These are phyloP conservation scores for Candida tunisiensis DNA, from an alignment of 1,139 yeast genomes.

Conservation along the genomic window DNA sequence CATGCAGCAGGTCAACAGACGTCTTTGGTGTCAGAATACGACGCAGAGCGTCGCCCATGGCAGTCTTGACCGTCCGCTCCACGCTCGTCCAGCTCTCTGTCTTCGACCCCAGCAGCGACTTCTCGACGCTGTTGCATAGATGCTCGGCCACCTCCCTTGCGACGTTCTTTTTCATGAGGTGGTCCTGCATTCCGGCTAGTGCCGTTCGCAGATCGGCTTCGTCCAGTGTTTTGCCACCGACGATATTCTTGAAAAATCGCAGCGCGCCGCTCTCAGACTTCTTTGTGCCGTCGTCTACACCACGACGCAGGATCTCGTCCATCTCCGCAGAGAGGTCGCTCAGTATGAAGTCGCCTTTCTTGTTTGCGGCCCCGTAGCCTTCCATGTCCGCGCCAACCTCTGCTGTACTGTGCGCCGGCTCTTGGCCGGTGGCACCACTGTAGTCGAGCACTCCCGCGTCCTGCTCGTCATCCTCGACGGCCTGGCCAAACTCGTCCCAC, in stretches of 20 bases:
- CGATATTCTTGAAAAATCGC: conserved; percentile 35
- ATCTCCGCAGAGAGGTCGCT: conserved; percentile 32
- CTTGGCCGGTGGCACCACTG: conserved; percentile 3
- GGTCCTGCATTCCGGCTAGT: conserved; percentile 27
- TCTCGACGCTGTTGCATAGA: conserved; percentile 39
- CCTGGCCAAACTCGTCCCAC: conserved; percentile 34
- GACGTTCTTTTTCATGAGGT: conserved; percentile 32
- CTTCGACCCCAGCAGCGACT: conserved; percentile 43
- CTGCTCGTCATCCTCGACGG: conserved; percentile 23
- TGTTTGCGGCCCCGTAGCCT: conserved; percentile 30
- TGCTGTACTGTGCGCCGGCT: conserved; percentile 2
- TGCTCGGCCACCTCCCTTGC: conserved; percentile 42
- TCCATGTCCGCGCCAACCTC: conserved; percentile 21
- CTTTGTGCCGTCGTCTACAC: conserved; percentile 2
- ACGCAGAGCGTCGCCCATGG: conserved; percentile 61
- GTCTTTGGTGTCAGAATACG: conserved; percentile 85
- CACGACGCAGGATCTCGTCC: conserved; percentile 19
- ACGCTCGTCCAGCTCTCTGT: conserved; percentile 51
- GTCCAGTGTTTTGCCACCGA: conserved; percentile 45
- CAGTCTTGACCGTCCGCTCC: conserved; percentile 40
- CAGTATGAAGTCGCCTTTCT: conserved; percentile 32
- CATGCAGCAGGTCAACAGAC: conserved; percentile 73
- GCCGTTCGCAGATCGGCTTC: conserved; percentile 28
- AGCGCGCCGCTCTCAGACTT: conserved; percentile 26
- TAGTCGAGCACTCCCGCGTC: conserved; percentile 13